phyloP scores from a whole-genome alignment of 352 stramenopile species.

The Pythium coloratum region DNA sequence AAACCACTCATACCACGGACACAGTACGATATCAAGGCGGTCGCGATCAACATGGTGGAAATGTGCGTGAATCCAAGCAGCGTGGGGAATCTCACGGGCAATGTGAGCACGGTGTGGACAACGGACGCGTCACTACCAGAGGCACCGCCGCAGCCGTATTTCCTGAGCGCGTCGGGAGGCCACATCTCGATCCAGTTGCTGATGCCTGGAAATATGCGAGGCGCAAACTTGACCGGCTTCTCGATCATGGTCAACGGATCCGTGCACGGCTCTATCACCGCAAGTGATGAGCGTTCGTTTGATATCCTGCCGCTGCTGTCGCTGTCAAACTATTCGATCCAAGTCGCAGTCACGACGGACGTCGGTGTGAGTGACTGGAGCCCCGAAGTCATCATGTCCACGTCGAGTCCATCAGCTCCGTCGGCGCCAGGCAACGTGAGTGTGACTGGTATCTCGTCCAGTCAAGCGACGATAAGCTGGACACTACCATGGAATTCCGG shows the following conservation, averaged over 20 bases:
- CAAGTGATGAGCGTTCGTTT: conserved; percentile 29
- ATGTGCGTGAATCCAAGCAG: conserved; percentile 36
- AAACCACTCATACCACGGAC: conserved; percentile 34
- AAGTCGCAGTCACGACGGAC: conserved; percentile 41
- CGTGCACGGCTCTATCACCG: conserved; percentile 21
- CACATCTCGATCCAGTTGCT: conserved; percentile 47
- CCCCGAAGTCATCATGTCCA: conserved; percentile 23
- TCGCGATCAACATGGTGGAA: conserved; percentile 50
- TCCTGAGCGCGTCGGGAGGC: conserved; percentile 50
- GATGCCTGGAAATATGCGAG: conserved; percentile 53
- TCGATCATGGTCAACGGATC: conserved; percentile 32
- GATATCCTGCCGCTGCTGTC: conserved; percentile 33
- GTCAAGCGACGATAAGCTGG: conserved; percentile 40
- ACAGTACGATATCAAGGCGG: conserved; percentile 50
- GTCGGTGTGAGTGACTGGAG: conserved; percentile 45
- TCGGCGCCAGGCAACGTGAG: conserved; percentile 33
- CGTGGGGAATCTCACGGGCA: conserved; percentile 10
- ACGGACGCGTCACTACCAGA: conserved; percentile 34
- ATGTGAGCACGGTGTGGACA: conserved; percentile 30
- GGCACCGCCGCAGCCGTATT: conserved; percentile 43
- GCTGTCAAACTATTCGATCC: conserved; percentile 35
- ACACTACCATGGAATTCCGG: conserved; percentile 42
- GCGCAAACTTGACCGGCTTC: conserved; percentile 45
- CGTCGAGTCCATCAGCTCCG: conserved; percentile 31
- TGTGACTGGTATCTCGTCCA: conserved; percentile 38